Evolutionary conservation across 1,284 basidiomycete genomes (phyloP).

Genomic region (Vanrija sp.): DNA sequence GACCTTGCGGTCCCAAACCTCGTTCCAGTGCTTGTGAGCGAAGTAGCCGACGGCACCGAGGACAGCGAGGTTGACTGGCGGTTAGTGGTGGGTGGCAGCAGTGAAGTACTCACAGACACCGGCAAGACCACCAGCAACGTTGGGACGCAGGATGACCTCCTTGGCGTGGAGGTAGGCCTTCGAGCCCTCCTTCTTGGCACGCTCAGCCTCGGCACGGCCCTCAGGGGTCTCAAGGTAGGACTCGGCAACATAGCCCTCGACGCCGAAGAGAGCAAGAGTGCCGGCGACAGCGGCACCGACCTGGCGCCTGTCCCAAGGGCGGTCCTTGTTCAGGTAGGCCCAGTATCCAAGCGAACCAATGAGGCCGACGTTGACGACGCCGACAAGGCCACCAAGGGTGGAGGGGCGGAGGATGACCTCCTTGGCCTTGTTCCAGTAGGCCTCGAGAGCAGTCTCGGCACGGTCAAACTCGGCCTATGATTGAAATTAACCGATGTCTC

Average conservation of each 20-base stretch:
- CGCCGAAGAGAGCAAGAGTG: conserved; percentile 57
- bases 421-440: conserved; percentile 59
- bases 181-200: conserved; percentile 62
- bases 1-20: conserved; percentile 66
- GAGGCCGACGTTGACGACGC: conserved; percentile 70
- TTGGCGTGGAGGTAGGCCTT: conserved; percentile 58
- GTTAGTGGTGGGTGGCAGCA: conserved; percentile 1
- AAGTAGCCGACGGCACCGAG: conserved; percentile 66
- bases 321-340: conserved; percentile 62
- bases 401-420: conserved; percentile 63
- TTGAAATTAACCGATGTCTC: conserved; percentile 53
- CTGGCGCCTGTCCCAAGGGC: conserved; percentile 59
- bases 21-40: conserved; percentile 65
- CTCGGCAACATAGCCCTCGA: conserved; percentile 62
- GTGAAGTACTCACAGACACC: conserved; percentile 56
- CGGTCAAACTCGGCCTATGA: conserved; percentile 50
- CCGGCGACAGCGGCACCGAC: conserved; percentile 58
- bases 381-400: conserved; percentile 67
- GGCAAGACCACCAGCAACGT: conserved; percentile 64
- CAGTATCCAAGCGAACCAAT: conserved; percentile 61
- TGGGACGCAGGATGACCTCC: conserved; percentile 63
- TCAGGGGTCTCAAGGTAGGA: conserved; percentile 60
- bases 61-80: conserved; percentile 63
- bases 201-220: conserved; percentile 58
- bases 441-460: conserved; percentile 56